A percentile compares a stretch with the other conserved stretches of the same genome.
Evolutionary conservation across 768 basidiomycete genomes (phyloP).

Genomic region (Tylopilus vinaceipallidus): DNA sequence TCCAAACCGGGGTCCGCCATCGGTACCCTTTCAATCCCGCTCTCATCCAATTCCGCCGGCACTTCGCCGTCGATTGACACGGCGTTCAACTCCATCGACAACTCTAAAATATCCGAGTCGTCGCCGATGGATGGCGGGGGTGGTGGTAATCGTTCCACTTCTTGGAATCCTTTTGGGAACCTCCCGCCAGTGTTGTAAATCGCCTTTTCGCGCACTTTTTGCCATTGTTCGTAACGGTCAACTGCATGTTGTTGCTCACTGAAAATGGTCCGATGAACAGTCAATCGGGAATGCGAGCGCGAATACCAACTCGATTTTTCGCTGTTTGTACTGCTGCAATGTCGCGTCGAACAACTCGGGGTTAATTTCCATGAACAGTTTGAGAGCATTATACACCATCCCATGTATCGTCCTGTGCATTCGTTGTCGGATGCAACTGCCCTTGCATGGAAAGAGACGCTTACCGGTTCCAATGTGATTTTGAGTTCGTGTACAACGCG

Average conservation of each 20-base stretch:
- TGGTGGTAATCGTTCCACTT: constrained; percentile 69
- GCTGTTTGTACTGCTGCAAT: constrained; percentile 90
- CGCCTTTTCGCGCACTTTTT: constrained; percentile 76
- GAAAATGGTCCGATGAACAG: constrained; percentile 9
- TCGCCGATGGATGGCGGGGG: constrained; percentile 75
- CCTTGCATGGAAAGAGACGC: constrained; percentile 25
- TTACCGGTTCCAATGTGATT: constrained; percentile 98
- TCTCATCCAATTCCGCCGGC: constrained; percentile 70
- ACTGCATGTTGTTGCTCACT: constrained; percentile 90
- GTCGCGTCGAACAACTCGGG: constrained; percentile 93
- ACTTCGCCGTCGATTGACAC: constrained; percentile 69
- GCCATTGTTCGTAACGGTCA: constrained; percentile 86
- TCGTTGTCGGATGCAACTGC: constrained; percentile 10
- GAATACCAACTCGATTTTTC: constrained; percentile 71
- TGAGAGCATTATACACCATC: constrained; percentile 98
- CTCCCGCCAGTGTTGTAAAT: constrained; percentile 67
- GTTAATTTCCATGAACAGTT: constrained; percentile 99
- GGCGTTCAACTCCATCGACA: constrained; percentile 87
- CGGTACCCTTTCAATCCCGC: constrained; percentile 83
- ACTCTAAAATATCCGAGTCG: constrained; percentile 82
- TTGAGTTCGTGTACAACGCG: constrained; percentile 92
- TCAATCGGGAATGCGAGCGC: not conserved
- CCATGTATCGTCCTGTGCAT: constrained; percentile 87
- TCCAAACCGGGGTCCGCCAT: constrained; percentile 90
- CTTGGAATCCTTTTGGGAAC: constrained; percentile 68